phyloP scores from a whole-genome alignment of 371 early-diverging fungal genomes.

The Circinella minor region DNA sequence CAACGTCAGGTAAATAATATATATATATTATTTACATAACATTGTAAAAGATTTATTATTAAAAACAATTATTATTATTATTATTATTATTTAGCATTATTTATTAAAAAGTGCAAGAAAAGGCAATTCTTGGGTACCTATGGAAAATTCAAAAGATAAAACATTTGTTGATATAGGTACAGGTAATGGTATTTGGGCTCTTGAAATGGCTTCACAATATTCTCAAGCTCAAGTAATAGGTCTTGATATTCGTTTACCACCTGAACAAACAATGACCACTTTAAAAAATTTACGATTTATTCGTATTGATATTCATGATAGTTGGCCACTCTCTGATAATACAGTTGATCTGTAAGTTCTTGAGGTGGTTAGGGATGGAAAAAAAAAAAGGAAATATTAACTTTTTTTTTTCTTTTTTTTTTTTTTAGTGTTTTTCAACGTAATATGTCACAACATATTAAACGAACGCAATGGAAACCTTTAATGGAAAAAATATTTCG shows the following conservation, averaged over 20 bases:
- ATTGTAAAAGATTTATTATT: no score
- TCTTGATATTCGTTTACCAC: constrained; percentile 56
- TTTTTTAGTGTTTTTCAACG: constrained; percentile 48
- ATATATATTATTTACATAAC: no score
- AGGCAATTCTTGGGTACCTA: constrained; percentile 40
- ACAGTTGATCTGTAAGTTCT: constrained; percentile 46
- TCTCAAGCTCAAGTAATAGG: constrained; percentile 53
- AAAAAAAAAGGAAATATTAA: neutral
- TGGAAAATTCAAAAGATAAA: constrained; percentile 36
- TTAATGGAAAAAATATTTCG: constrained; percentile 46
- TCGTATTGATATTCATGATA: constrained; percentile 35
- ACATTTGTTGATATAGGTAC: constrained; percentile 59
- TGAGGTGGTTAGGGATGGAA: neutral
- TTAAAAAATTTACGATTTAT: constrained; percentile 40
- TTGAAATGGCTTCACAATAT: constrained; percentile 63
- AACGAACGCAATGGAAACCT: constrained; percentile 38
- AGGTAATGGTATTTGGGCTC: constrained; percentile 61
- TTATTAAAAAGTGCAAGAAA: constrained; percentile 50
- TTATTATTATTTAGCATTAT: constrained; percentile 47
- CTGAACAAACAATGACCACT: constrained; percentile 28
- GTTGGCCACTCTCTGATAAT: constrained; percentile 42
- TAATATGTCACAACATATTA: constrained; percentile 37
- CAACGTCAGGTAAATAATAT: constrained; percentile 43
- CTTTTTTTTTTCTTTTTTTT: no score
- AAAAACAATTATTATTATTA: no score